Evolutionary conservation across 768 basidiomycete species (phyloP), one percentile per base, ranked within the genome.

Genomic region (Lactarius hengduanensis): DNA sequence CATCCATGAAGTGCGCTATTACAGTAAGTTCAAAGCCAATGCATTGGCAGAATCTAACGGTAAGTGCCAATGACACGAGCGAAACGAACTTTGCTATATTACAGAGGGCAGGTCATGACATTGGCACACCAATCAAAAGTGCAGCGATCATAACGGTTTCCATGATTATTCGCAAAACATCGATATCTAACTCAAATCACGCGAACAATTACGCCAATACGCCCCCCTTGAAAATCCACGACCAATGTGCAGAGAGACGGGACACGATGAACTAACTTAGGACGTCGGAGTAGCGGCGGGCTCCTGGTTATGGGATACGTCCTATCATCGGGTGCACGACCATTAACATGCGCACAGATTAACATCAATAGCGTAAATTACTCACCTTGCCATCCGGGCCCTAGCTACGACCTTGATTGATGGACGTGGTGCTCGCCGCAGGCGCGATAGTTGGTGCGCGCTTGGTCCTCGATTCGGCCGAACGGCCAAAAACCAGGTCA

Each of bases 341-440:
- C 57, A 67, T 47, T 18, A 63, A 34, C 45, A 3, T 28, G 3
- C 1, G 18, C 11, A 15, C 7, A 28, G 20, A 38, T 26, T 36
- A 30, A 53, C 28, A 3, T 40, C 10, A 20, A 56, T 41, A 34
- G 38, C 22, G 50, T 13, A 15, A 22, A 28, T 6, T 16, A 18
- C 61, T 63, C 32, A 67, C 66, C 11, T 26, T 4, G 41, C 66
- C 66, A 55, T 55, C 50, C 1, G 57, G 57, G 22, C 18, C 22
- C 20, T 22, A 47, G 57, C 66, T 67, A 41, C 40, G 62, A 40
- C 66, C 66, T 11, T 30, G 18, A 5, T 32, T 34, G 20, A 28
- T 10, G 4, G 62, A 57, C 26, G 40, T 9, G 22, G 18, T 43
- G 57, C 32, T 63, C 13, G 66, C 61, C 11, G 38, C 32, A 38